Evolutionary conservation across 371 early-diverging fungal genomes (phyloP), one percentile per base, ranked within the genome.

Genomic region (Lichtheimia ornata): DNA sequence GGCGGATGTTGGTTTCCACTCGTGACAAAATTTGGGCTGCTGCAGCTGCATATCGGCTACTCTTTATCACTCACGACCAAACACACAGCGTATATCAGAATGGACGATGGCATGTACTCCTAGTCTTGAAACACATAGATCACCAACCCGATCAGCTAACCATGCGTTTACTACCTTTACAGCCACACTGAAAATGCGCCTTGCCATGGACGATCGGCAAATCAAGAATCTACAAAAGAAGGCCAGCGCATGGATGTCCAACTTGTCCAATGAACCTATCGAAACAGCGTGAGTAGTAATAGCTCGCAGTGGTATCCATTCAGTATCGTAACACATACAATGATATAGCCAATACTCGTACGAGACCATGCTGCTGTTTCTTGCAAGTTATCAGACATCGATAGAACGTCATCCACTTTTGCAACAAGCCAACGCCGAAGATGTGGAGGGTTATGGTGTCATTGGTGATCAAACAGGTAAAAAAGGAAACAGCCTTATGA

Each of bases 381-480:
- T 79, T 18, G 40, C 67, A 20, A 69, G 66, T 17, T 82, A 79
- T 55, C 69, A 77, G 69, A 70, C 73, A 28, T 66, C 35, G 43
- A 63, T 77, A 42, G 69, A 69, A 41, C 71, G 79, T 18, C 71
- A 72, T 47, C 71, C 76, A 17, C 58, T 60, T 6, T 61, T 84
- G 25, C 82, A 78, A 60, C 65, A 67, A 17, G 84, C 81, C 59
- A 84, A 84, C 60, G 49, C 55, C 5, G 65, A 70, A 9, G 85
- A 88, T 63, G 69, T 79, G 43, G 45, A 59, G 22, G 64, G 74
- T 56, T 87, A 84, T 63, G 57, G 59, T 9, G 22, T 66, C 24
- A 76, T 73, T 50, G 69, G 73, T 12, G 57, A 67, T 4, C 49
- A 69, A n/a, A 82, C 79, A 40, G 76, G 81, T 77, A 69, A 24